Evolutionary conservation across 371 early-diverging fungal genomes (phyloP).

Genomic region (Rhizomucor miehei): DNA sequence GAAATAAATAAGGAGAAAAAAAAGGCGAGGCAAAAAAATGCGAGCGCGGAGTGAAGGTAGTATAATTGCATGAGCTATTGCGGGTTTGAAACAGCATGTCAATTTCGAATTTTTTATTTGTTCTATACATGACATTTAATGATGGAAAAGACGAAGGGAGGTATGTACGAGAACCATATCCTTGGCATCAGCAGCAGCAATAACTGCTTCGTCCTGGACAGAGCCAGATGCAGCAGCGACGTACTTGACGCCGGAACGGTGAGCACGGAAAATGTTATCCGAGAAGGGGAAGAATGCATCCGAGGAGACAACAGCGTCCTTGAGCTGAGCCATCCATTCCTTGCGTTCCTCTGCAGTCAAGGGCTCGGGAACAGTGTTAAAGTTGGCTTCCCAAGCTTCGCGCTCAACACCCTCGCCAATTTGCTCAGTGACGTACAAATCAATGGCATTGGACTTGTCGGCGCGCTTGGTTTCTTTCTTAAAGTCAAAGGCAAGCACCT

Average conservation of each 20-base stretch:
- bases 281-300: conserved; percentile 99
- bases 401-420: conserved; percentile 80
- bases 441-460: conserved; percentile 96
- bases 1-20: neutral
- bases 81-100: too few relatives aligned
- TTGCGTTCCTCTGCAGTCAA: conserved; percentile 80
- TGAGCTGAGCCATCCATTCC: conserved; percentile 70
- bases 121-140: too few relatives aligned
- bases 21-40: neutral
- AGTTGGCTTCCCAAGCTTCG: conserved; percentile 77
- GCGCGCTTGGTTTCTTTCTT: conserved; percentile 88
- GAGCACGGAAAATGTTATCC: conserved; percentile 91
- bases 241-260: conserved; percentile 82
- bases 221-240: conserved; percentile 92
- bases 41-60: neutral
- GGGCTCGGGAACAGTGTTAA: conserved; percentile 74
- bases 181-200: conserved; percentile 79
- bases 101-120: too few relatives aligned
- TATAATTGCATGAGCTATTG: too few relatives aligned
- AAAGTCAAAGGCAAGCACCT: conserved; percentile 83
- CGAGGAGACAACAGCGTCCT: conserved; percentile 81
- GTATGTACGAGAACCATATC: conserved; percentile 86
- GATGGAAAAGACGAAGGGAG: conserved; percentile 91
- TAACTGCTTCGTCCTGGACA: conserved; percentile 84
- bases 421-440: conserved; percentile 86